Evolutionary conservation across 2,329 filamentous ascomycete species (phyloP), one percentile per base, ranked within the genome.

Genomic region (Eurotiales sp.): DNA sequence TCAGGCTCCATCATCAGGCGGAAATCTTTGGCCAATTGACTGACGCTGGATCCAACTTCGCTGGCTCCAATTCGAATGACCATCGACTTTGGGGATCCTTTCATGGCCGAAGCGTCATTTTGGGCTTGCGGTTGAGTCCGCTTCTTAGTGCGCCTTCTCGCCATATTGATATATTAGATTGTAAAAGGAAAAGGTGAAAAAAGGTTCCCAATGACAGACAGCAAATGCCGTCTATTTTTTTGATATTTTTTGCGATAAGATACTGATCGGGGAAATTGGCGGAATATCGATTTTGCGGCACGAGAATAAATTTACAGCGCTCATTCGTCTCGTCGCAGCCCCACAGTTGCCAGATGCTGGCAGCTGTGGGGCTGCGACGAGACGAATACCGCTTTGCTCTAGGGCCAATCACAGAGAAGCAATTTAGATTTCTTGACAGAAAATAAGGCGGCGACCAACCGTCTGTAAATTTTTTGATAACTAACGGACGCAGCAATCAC

Each of bases 51-150:
- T 52, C 93, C 93, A 47, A 99, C 90, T 67, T 96, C 89, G 63
- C 90, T 88, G 61, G 91, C 92, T 62, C 93, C 93, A 63, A 96
- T 91, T 60, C 93, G 88, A 71, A 99, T 96, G 53, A 99, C 92
- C 92, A 99, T 96, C 68, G 87, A 95, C 79, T 96, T 96, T 29
- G 93, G 93, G 46, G 84, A 80, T 37, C 48, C 40, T 12, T 27
- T 47, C 21, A 29, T 30, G 30, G 45, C 34, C 6, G 50, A 52
- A 12, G 30, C 50, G 30, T 25, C 45, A 39, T 81, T 81, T 47
- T 81, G 80, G 46, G 85, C 82, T 55, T 85, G 84, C 50, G 85
- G 72, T 71, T 96, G 90, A 55, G 91, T 96, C 68, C 89, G 85
- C 81, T 92, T 95, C 77, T 96, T 96, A 46, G 83, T 84, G 64